Evolutionary conservation across 2,329 filamentous ascomycete genomes (phyloP), one percentile per base, ranked within the genome.

Genomic region (Metarhizium robertsii): DNA sequence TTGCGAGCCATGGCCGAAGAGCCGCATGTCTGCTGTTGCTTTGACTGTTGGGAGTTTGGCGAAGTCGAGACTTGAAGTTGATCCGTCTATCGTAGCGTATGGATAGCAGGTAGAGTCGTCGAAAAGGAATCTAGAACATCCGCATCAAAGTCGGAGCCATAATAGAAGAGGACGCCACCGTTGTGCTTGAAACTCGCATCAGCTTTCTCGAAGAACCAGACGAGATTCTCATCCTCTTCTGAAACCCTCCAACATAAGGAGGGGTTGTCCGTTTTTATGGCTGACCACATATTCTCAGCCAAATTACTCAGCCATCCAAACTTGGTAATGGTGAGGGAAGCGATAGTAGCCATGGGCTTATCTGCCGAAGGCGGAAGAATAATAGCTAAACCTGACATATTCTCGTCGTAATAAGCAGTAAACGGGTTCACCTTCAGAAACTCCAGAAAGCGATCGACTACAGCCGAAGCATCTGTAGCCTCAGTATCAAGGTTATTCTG

Each of bases 121-220:
- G 25, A 25, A 4, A 25, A 25, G 4, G 25, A 25, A 25, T 25
- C 25, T 25, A 25, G 25, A 1, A 4, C 25, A 25, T 25, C 25
- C 25, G 25, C 25, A 25, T 25, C 25, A 25, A 85, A 85, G 61
- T 94, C 88, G 57, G 94, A 84, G 53, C 92, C 92, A 70, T 95
- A 96, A 88, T 92, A 97, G 79, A 97, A 97, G 66, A 97, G 85
- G 45, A 96, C 90, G 66, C 92, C 89, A 57, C 90, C 90, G 62
- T 90, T 85, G 55, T 86, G 84, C 59, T 87, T 90, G 64, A 96
- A 81, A 71, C 90, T 96, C 55, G 92, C 92, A 63, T 96, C 91
- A 10, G 92, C 88, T 79, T 96, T 96, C 73, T 96, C 92, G 63
- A 95, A 95, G 78, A 97, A 96, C 94, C 92, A 97, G 11, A 90